These are phyloP conservation scores for Rubroboletus pulcherrimus DNA, from an alignment of 768 basidiomycete species.

Conservation along the genomic window DNA sequence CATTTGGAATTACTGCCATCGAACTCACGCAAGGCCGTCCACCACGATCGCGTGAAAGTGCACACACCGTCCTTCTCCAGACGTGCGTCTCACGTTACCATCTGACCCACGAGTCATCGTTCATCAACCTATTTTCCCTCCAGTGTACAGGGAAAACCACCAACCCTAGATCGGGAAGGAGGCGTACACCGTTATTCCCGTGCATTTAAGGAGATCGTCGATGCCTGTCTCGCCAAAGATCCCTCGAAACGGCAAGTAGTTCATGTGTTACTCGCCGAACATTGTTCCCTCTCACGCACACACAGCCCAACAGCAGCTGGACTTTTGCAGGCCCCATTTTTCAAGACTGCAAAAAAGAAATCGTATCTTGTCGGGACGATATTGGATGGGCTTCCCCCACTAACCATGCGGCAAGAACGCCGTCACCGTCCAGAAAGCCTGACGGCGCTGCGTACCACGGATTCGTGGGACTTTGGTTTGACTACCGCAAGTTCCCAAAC, in stretches of 20 bases:
- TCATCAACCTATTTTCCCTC: not conserved
- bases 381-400: conserved; percentile 69
- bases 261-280: not conserved
- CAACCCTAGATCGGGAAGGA: conserved; percentile 68
- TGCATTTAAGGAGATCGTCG: conserved; percentile 79
- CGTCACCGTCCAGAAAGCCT: conserved; percentile 38
- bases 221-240: conserved; percentile 81
- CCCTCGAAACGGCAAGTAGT: conserved; percentile 61
- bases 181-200: conserved; percentile 75
- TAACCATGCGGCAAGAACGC: conserved; percentile 71
- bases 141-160: conserved; percentile 75
- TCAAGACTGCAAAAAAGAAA: conserved; percentile 76
- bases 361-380: conserved; percentile 74
- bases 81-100: conserved; percentile 44
- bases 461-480: conserved; percentile 75
- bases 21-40: conserved; percentile 86
- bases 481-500: conserved; percentile 41
- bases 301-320: conserved; percentile 71
- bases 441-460: conserved; percentile 49
- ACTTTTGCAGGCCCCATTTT: conserved; percentile 75
- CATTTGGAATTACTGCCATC: conserved; percentile 91
- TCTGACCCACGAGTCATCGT: not conserved
- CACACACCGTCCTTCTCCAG: conserved; percentile 70
- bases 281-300: not conserved
- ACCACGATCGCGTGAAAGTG: conserved; percentile 73